Conservation (phyloP, 2,329 filamentous ascomycete species). For the Sporothrix brasiliensis region DNA sequence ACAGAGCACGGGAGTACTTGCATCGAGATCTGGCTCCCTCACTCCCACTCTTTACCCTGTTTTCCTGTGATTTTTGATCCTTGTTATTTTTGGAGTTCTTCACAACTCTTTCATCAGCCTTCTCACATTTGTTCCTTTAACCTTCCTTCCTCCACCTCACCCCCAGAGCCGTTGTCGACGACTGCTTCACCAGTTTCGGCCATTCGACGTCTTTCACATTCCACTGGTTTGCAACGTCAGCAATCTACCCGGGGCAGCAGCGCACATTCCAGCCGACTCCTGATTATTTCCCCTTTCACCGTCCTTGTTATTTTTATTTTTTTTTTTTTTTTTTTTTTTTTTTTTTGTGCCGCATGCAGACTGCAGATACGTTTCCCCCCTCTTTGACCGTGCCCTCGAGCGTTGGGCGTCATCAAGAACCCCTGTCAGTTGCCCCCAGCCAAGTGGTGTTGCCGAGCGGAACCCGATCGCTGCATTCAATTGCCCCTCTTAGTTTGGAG, state of each 20-base stretch:
- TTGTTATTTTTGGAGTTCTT: background rate
- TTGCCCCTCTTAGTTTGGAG: background rate
- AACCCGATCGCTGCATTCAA: background rate
- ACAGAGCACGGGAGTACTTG: too few species aligned
- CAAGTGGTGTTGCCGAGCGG: constrained; percentile 4
- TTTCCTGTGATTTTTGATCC: constrained; percentile 13
- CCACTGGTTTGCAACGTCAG: background rate
- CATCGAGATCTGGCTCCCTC: background rate
- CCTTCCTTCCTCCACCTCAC: background rate
- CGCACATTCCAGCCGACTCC: constrained; percentile 2
- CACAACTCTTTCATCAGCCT: background rate
- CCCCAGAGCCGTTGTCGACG: background rate
- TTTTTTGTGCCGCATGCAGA: background rate
- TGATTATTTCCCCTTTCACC: background rate
- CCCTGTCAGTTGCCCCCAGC: background rate
- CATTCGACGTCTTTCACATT: background rate
- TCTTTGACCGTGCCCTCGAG: background rate
- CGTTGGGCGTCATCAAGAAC: constrained; percentile 8
- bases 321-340: background rate
- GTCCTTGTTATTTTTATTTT: background rate
- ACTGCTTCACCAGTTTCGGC: constrained; percentile 1
- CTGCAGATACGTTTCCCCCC: background rate
- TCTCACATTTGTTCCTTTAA: background rate
- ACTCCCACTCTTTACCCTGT: background rate
- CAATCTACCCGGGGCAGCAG: constrained; percentile 11